Conservation (phyloP, 768 basidiomycete species). For the Lyophyllum decastes region DNA sequence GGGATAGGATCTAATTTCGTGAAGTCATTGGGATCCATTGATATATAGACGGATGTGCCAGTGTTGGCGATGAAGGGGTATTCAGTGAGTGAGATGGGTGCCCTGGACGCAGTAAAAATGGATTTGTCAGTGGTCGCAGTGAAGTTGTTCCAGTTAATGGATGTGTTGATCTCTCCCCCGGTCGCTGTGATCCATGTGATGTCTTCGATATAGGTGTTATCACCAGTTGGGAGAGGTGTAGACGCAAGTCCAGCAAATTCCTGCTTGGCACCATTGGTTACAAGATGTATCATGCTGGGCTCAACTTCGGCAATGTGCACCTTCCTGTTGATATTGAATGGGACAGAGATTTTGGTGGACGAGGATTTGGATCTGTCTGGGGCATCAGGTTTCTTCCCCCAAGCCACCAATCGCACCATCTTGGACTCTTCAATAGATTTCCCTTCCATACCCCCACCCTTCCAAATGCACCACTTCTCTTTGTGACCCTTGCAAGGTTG, state of each 20-base stretch:
- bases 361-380: not conserved
- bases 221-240: not conserved
- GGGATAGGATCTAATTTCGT: not conserved
- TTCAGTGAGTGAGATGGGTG: constrained; percentile 9
- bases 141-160: constrained; percentile 11
- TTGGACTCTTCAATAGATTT: not conserved
- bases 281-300: not conserved
- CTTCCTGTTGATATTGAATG: not conserved
- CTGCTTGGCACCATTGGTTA: not conserved
- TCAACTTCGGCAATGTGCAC: not conserved
- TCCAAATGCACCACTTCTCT: not conserved
- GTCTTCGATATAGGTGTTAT: not conserved
- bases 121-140: constrained; percentile 13
- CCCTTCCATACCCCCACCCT: not conserved
- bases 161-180: constrained; percentile 3
- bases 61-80: not conserved
- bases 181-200: not conserved
- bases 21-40: not conserved
- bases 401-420: not conserved
- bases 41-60: not conserved
- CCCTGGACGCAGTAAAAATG: constrained; percentile 14
- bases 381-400: not conserved
- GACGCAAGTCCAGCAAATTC: constrained; percentile 6
- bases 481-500: not conserved
- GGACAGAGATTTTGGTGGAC: not conserved